phyloP scores from a whole-genome alignment of 805 yeast species.

The Blastobotrys parvus region DNA sequence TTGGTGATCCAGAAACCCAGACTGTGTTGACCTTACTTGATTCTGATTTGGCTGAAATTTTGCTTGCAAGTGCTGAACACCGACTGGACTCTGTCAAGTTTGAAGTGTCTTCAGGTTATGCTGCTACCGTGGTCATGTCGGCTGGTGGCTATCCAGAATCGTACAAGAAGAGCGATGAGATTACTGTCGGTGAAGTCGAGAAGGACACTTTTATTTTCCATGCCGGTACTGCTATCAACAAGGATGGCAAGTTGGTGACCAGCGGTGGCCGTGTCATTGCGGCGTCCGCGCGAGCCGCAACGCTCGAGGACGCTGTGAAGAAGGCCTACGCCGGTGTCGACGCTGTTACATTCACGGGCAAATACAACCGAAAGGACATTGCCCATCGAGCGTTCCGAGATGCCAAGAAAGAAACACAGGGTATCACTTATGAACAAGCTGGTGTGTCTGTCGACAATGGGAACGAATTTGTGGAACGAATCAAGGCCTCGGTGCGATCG shows the following conservation, averaged over 20 bases:
- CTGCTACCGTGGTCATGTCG: constrained; percentile 91
- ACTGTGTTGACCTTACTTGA: constrained; percentile 84
- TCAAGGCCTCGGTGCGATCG: constrained; percentile 82
- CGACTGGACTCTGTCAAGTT: constrained; percentile 77
- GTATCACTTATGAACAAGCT: constrained; percentile 83
- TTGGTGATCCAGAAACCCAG: constrained; percentile 99
- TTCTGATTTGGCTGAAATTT: constrained; percentile 88
- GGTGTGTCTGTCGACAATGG: constrained; percentile 99
- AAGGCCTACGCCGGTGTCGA: constrained; percentile 82
- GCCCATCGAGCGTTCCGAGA: constrained; percentile 92
- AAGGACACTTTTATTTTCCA: constrained; percentile 76
- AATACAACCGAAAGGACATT: constrained; percentile 84
- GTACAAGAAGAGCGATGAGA: constrained; percentile 79
- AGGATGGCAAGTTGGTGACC: constrained; percentile 59
- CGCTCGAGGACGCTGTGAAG: constrained; percentile 73
- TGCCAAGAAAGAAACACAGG: constrained; percentile 19
- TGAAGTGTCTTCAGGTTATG: constrained; percentile 43
- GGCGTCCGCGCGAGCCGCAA: constrained; percentile 72
- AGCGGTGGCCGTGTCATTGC: constrained; percentile 98
- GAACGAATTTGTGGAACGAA: constrained; percentile 78
- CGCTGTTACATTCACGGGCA: constrained; percentile 59
- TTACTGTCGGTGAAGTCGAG: constrained; percentile 40
- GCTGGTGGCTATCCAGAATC: constrained; percentile 96
- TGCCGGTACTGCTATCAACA: constrained; percentile 81
- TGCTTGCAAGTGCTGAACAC: constrained; percentile 91